Conservation (phyloP, 495 filamentous ascomycete species). For the Astrothelium macrocarpum region DNA sequence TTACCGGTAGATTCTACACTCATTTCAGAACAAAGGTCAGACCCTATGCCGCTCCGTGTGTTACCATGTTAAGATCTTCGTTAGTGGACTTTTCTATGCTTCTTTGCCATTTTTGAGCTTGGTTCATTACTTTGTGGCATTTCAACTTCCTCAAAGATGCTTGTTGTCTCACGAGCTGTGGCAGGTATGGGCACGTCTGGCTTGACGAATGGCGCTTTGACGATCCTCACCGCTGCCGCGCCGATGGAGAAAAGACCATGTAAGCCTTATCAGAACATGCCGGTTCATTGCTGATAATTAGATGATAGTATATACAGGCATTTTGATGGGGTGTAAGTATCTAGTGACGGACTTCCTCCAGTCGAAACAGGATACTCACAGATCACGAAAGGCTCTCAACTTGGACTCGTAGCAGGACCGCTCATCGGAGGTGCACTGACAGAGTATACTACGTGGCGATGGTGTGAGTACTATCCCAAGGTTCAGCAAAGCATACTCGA, state of each 20-base stretch:
- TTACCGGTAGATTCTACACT: constrained; percentile 29
- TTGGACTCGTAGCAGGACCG: constrained; percentile 27
- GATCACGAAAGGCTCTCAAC: no score
- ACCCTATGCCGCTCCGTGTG: neutral
- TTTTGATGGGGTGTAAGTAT: constrained; percentile 23
- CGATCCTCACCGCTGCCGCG: constrained; percentile 15
- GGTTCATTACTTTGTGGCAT: constrained; percentile 18
- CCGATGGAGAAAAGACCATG: constrained; percentile 16
- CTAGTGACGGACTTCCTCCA: neutral
- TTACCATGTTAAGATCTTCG: neutral
- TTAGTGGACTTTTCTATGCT: constrained; percentile 19
- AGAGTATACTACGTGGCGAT: constrained; percentile 28
- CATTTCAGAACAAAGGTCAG: constrained; percentile 26
- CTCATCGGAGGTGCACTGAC: constrained; percentile 31
- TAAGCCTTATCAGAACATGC: no score
- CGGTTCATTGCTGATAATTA: no score
- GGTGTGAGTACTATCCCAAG: constrained; percentile 25
- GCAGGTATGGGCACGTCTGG: constrained; percentile 17
- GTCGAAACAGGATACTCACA: no score
- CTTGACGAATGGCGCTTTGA: constrained; percentile 11
- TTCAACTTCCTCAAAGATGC: constrained; percentile 12
- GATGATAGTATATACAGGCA: constrained; percentile 16
- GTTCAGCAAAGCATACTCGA: neutral
- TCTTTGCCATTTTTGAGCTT: constrained; percentile 18
- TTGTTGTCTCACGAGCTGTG: constrained; percentile 17